Evolutionary conservation across 805 yeast species (phyloP), one percentile per base, ranked within the genome.

Genomic region (Metschnikowia matae): DNA sequence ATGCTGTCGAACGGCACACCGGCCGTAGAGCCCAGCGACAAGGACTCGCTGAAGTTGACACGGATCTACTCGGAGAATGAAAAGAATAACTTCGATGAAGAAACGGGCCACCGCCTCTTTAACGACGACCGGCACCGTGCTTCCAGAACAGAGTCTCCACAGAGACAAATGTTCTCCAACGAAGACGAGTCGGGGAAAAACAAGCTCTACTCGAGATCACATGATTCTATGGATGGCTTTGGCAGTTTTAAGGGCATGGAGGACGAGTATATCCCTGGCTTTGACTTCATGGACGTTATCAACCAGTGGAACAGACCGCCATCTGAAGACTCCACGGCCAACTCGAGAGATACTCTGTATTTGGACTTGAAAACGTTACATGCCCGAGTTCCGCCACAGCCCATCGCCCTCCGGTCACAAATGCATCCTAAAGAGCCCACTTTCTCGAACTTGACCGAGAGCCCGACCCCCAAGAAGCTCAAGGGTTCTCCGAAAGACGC

Each of bases 241-340:
- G 44, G 31, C 18, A 39, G 40, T 26, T 54, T 61, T 35, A 60
- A 50, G 33, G 90, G 89, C 0, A 69, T 85, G 56, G 85, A 83
- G 59, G 92, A 86, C 62, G 94, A 87, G 60, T 87, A 86, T 59
- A 77, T 87, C 14, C 92, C 92, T 0, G 87, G 84, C 44, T 70
- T 87, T 29, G 83, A 83, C 57, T 84, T 83, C 54, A 69, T 74
- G 38, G 74, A 78, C 23, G 65, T 68, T 60, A 54, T 81, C 1
- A 64, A 69, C 46, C 69, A 71, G 48, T 83, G 87, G 87, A 71
- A 71, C 47, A 60, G 82, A 20, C 87, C 87, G 0, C 32, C 51
- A 32, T 32, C 49, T 7, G 55, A 48, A 11, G 37, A 50, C 10
- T 49, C 53, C 18, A 48, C 52, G 18, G 67, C 69, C 15, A 58